These are phyloP conservation scores for Yamadazyma triangularis DNA, from an alignment of 1,139 yeast species.

Conservation along the genomic window DNA sequence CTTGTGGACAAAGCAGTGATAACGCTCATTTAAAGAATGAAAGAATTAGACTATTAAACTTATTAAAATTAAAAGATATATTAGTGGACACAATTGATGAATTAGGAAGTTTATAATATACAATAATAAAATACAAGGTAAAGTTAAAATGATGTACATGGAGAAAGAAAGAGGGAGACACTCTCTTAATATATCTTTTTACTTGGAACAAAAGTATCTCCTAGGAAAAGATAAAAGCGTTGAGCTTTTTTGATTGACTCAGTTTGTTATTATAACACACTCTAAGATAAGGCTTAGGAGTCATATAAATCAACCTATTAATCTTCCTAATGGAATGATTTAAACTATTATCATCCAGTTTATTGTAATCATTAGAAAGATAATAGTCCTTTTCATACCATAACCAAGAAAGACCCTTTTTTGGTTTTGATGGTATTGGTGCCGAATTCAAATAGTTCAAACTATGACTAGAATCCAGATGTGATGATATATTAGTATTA, in stretches of 20 bases:
- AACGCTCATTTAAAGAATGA: conserved; percentile 92
- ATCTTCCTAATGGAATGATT: conserved; percentile 23
- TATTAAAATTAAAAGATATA: conserved; percentile 68
- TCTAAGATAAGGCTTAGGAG: conserved; percentile 11
- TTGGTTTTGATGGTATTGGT: no score
- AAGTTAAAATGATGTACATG: no score
- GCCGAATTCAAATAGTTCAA: background rate
- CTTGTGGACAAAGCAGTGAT: conserved; percentile 94
- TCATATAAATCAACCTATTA: conserved; percentile 14
- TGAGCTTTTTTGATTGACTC: conserved; percentile 15
- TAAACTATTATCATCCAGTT: conserved; percentile 15
- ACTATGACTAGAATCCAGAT: background rate
- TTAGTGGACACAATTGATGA: conserved; percentile 51
- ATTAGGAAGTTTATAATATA: conserved; percentile 17
- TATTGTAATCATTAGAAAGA: conserved; percentile 21
- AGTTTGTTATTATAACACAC: conserved; percentile 30
- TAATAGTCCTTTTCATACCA: conserved; percentile 34
- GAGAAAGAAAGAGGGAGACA: no score
- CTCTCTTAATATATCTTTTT: no score
- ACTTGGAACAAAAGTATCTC: background rate
- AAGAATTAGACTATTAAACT: conserved; percentile 70
- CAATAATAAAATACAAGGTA: no score
- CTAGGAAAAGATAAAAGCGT: conserved; percentile 25
- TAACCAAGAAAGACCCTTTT: conserved; percentile 34
- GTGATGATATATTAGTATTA: background rate